Conservation (phyloP, 75 land plant species). For the Adiantum capillusveneris region DNA sequence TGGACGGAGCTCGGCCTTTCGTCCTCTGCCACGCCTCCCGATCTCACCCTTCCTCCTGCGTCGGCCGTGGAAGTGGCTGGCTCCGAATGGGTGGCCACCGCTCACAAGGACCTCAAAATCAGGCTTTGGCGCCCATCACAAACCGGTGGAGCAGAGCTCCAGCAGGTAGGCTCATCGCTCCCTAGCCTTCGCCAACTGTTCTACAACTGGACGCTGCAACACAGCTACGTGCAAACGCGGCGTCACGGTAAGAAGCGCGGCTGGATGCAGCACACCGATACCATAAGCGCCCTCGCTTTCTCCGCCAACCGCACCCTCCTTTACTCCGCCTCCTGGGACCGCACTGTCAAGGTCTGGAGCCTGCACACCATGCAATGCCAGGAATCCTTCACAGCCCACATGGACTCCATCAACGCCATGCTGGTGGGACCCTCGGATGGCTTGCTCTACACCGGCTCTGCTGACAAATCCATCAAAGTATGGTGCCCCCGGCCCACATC, state of each 20-base stretch:
- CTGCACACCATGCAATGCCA: slow-evolving; percentile 21
- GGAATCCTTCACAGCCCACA: slow-evolving; percentile 28
- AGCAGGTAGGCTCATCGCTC: no score
- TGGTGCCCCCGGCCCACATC: slow-evolving; percentile 19
- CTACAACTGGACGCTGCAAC: no score
- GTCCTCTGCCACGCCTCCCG: no score
- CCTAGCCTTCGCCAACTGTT: not conserved
- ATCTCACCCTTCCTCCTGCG: no score
- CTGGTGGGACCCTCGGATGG: slow-evolving; percentile 8
- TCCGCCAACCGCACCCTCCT: slow-evolving; percentile 2
- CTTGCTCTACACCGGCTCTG: slow-evolving; percentile 21
- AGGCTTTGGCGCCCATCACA: no score
- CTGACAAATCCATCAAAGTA: slow-evolving; percentile 24
- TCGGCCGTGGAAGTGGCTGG: no score
- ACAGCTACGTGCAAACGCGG: slow-evolving; percentile 61
- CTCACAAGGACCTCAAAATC: no score
- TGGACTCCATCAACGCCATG: slow-evolving; percentile 27
- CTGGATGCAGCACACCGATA: slow-evolving; percentile 88
- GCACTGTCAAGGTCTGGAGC: slow-evolving; percentile 29
- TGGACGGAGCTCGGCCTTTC: no score
- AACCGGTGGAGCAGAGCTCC: no score
- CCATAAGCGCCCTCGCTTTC: slow-evolving; percentile 60
- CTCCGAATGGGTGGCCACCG: no score
- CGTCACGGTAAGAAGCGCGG: slow-evolving; percentile 43
- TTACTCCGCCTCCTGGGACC: slow-evolving; percentile 35